Base-by-base conservation (phyloP, 2,329 filamentous ascomycete species). In the Fusarium begoniae region DNA sequence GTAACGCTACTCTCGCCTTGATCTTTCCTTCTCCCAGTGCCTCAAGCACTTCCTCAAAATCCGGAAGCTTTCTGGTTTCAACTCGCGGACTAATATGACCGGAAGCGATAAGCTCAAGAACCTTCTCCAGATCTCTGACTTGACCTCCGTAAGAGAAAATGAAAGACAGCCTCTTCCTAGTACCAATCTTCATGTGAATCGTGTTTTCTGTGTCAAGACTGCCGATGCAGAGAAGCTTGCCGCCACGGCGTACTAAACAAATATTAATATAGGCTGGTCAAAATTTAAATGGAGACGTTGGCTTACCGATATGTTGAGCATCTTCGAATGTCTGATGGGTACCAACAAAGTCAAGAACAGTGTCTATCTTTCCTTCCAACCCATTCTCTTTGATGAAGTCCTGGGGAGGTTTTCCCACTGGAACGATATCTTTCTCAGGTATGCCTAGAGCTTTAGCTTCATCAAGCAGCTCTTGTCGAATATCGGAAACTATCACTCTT, bases 91-190 rank as follows among this genome's bases (percentile, higher is more conserved):
- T 63, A 13, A 76, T 74, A 11, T 47, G 38, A 0, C 72, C 61
- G 18, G 61, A 38, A 3, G 72, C 61, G 14, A 77, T 64, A 24
- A 76, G 59, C 6, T 62, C n/a, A 22, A 76, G 68, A 5, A 83
- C 81, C 45, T 82, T 77, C 40, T 78, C 71, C n/a, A 87, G 70
- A 60, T 85, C 84, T 17, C 67, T 63, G 3, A 83, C 75, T 62
- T 83, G 84, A 0, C 84, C 84, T 8, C 83, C 84, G 47, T 86
- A 86, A 14, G 82, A 83, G 35, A 85, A 85, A 7, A 85, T 82
- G 38, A 81, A 83, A 18, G 77, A 81, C 6, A 85, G 71, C 37
- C 84, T 73, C 73, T 85, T 85, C 24, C 84, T 75, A 12, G 84
- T 84, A 0, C 83, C 83, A 15, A 82, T 82, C 63, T 85, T 85